Evolutionary conservation across 1,284 basidiomycete species (phyloP).

Genomic region (Sporisorium exsertum): DNA sequence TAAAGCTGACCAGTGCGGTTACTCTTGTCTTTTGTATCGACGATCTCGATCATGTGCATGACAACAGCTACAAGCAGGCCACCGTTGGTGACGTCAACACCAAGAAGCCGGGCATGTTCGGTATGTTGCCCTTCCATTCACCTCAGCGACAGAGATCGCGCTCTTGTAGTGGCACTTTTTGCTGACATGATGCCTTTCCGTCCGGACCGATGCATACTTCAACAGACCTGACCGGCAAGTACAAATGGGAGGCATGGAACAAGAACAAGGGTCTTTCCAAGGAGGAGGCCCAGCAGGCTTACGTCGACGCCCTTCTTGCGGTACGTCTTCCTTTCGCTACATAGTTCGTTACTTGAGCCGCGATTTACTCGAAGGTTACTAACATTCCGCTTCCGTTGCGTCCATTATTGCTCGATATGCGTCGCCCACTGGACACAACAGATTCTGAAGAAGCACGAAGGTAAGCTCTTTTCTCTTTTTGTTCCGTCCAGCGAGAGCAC

Average conservation of each 20-base stretch:
- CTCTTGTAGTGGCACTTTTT: not conserved
- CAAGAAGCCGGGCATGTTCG: slow-evolving; percentile 66
- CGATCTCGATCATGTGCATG: not conserved
- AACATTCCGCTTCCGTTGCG: not conserved
- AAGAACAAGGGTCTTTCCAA: slow-evolving; percentile 58
- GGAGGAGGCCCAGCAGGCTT: slow-evolving; percentile 63
- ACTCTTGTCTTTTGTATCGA: not conserved
- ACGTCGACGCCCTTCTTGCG: slow-evolving; percentile 58
- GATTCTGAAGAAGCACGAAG: slow-evolving; percentile 61
- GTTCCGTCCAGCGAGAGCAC: not conserved
- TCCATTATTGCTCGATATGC: not conserved
- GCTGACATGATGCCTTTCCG: not conserved
- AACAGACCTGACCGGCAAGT: slow-evolving; percentile 64
- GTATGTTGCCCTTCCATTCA: slow-evolving; percentile 34
- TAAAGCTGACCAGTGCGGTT: not conserved
- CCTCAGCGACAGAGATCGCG: not conserved
- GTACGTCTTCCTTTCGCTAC: slow-evolving; percentile 27
- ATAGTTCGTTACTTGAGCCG: not conserved
- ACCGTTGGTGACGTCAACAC: slow-evolving; percentile 67
- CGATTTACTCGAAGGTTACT: not conserved
- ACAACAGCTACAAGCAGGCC: slow-evolving; percentile 66
- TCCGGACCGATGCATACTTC: not conserved
- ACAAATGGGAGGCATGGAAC: slow-evolving; percentile 69
- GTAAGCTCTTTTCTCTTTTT: slow-evolving; percentile 24
- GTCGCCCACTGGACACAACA: slow-evolving; percentile 3